Evolutionary conservation across 345 rosid species (phyloP).

Genomic region (Isatis tinctoria): DNA sequence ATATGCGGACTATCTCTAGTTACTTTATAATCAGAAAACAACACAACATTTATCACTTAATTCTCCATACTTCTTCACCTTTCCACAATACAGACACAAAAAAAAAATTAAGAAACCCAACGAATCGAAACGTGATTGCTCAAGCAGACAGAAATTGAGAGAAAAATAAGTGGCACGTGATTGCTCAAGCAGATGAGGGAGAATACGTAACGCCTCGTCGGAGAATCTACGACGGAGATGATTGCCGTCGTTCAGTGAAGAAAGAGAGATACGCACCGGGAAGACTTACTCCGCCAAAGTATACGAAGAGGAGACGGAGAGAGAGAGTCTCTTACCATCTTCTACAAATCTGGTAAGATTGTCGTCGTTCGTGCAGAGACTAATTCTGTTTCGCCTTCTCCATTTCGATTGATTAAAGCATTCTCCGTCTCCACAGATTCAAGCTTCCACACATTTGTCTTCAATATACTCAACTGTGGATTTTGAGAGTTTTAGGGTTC

Average conservation of each 20-base stretch:
- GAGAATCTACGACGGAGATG: slow-evolving; percentile 43
- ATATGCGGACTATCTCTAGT: too few species aligned
- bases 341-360: slow-evolving; percentile 58
- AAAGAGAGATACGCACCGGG: slow-evolving; percentile 34
- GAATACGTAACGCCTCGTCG: slow-evolving; percentile 40
- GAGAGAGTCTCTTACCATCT: slow-evolving; percentile 57
- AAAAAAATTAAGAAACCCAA: too few species aligned
- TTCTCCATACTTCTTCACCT: neutral
- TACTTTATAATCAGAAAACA: neutral
- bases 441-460: too few species aligned
- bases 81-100: neutral
- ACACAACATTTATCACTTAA: slow-evolving; percentile 7
- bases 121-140: too few species aligned
- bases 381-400: too few species aligned
- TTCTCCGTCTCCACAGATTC: too few species aligned
- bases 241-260: slow-evolving; percentile 28
- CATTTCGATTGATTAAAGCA: too few species aligned
- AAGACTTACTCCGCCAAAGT: slow-evolving; percentile 58
- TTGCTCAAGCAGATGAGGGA: slow-evolving; percentile 38
- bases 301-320: slow-evolving; percentile 38
- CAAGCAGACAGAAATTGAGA: too few species aligned
- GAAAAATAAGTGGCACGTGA: slow-evolving; percentile 41
- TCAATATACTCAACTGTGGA: too few species aligned
- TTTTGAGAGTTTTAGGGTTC: too few species aligned
- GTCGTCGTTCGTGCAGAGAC: slow-evolving; percentile 44